These are phyloP conservation scores for Candida palmyrensis DNA, from an alignment of 805 yeast species.

Conservation along the genomic window DNA sequence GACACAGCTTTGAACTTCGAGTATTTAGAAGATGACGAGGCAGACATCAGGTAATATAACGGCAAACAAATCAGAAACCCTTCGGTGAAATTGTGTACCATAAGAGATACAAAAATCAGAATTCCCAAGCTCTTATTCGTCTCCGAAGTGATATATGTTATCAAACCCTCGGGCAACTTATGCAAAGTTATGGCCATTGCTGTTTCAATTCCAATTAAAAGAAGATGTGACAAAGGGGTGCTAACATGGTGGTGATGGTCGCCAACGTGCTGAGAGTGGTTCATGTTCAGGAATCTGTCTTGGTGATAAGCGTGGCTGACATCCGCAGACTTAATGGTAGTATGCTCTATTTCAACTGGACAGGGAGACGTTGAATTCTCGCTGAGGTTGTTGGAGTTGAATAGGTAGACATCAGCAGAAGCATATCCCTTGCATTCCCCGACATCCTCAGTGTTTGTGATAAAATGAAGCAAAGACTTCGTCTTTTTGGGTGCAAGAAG, in stretches of 20 bases:
- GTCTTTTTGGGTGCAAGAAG: constrained; percentile 10
- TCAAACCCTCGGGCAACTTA: constrained; percentile 92
- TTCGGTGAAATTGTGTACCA: constrained; percentile 88
- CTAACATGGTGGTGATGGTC: constrained; percentile 78
- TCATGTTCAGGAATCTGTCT: too few relatives aligned
- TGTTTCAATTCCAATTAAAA: constrained; percentile 88
- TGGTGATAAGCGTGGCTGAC: not conserved
- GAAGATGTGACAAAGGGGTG: constrained; percentile 70
- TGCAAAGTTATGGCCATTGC: constrained; percentile 82
- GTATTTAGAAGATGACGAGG: constrained; percentile 38
- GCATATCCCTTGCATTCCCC: constrained; percentile 49
- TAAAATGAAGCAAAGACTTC: constrained; percentile 23
- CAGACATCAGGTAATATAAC: constrained; percentile 63
- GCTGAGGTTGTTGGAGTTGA: constrained; percentile 2
- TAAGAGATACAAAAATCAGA: constrained; percentile 75
- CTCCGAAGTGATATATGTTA: constrained; percentile 77
- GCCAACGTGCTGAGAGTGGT: constrained; percentile 9
- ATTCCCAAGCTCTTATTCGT: constrained; percentile 60
- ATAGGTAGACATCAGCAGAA: constrained; percentile 33
- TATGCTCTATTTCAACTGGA: constrained; percentile 1
- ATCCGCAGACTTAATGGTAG: constrained; percentile 1
- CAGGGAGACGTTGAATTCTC: constrained; percentile 6
- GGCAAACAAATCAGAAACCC: constrained; percentile 95
- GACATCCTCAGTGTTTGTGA: constrained; percentile 15
- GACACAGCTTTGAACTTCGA: constrained; percentile 53